Percentiles rank a stretch among this genome's conserved stretches.
These are phyloP conservation scores for Lithohypha guttulata DNA, from an alignment of 2,329 filamentous ascomycete species.

Conservation along the genomic window DNA sequence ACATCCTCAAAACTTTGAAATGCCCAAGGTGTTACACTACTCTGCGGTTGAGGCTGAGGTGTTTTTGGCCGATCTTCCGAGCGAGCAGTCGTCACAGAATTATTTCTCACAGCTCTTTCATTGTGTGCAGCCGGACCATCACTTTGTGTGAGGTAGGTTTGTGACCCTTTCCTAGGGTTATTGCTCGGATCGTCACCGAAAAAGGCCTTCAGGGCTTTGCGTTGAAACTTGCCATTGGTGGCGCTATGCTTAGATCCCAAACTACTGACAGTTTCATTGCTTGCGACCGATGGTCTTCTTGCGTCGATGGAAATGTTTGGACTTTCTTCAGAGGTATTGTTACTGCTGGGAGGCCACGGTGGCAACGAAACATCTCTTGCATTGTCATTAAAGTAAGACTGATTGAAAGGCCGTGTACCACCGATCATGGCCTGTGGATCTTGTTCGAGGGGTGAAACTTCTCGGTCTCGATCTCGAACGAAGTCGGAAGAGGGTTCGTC, in stretches of 20 bases:
- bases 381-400: conserved; percentile 17
- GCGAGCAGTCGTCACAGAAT: conserved; percentile 64
- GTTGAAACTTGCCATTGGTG: conserved; percentile 53
- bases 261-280: conserved; percentile 77
- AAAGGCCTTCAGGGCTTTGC: conserved; percentile 76
- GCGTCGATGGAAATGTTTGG: conserved; percentile 57
- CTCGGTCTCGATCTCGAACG: conserved; percentile 20
- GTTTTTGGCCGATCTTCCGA: conserved; percentile 33
- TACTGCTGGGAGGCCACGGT: conserved; percentile 46
- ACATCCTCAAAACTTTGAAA: conserved; percentile 70
- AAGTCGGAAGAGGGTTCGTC: conserved; percentile 17
- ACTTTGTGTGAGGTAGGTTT: conserved; percentile 45
- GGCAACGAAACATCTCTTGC: conserved; percentile 47
- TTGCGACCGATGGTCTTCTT: conserved; percentile 76
- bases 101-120: conserved; percentile 57
- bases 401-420: conserved; percentile 17
- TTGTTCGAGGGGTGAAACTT: conserved; percentile 24
- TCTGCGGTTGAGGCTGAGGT: conserved; percentile 59
- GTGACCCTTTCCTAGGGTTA: conserved; percentile 26
- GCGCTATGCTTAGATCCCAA: conserved; percentile 66
- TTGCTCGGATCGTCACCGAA: conserved; percentile 80
- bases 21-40: conserved; percentile 93
- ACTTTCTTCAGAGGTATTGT: conserved; percentile 48
- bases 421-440: conserved; percentile 20
- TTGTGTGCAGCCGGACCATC: conserved; percentile 50